A percentile compares a stretch with the other conserved stretches of the same genome.
These are phyloP conservation scores for Aspergillus sp. DNA, from an alignment of 2,329 filamentous ascomycete genomes.

Conservation along the genomic window DNA sequence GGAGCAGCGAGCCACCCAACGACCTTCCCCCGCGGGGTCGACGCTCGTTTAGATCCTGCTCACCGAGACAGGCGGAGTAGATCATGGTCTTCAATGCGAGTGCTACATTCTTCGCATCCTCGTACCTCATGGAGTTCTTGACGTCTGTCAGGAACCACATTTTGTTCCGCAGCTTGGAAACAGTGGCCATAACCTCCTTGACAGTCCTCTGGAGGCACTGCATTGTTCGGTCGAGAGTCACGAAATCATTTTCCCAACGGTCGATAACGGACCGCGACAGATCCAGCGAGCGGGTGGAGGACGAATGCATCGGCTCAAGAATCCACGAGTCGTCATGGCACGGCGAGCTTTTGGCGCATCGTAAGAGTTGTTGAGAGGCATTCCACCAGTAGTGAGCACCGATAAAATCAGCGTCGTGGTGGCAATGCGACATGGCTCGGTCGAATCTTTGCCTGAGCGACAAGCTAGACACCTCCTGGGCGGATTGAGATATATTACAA, in stretches of 20 bases:
- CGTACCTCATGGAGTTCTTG: slow-evolving; percentile 77
- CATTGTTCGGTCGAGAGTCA: slow-evolving; percentile 74
- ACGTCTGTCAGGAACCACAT: slow-evolving; percentile 99
- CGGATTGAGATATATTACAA: slow-evolving; percentile 6
- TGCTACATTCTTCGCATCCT: slow-evolving; percentile 76
- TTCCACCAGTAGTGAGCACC: slow-evolving; percentile 79
- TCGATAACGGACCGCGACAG: slow-evolving; percentile 24
- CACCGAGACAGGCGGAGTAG: slow-evolving; percentile 38
- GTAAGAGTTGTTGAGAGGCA: slow-evolving; percentile 62
- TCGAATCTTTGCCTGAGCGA: slow-evolving; percentile 39
- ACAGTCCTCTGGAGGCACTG: slow-evolving; percentile 66
- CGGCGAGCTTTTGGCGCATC: slow-evolving; percentile 48
- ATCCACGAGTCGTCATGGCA: slow-evolving; percentile 54
- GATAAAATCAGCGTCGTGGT: slow-evolving; percentile 71
- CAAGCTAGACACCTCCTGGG: slow-evolving; percentile 4
- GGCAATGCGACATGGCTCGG: slow-evolving; percentile 65
- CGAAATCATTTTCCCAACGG: slow-evolving; percentile 42
- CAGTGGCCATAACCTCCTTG: slow-evolving; percentile 62
- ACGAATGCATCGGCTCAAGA: slow-evolving; percentile 62
- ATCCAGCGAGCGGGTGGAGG: slow-evolving; percentile 32
- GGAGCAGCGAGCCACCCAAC: slow-evolving; percentile 52
- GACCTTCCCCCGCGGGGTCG: slow-evolving; percentile 38
- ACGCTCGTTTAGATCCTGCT: slow-evolving; percentile 20
- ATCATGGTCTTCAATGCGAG: slow-evolving; percentile 84
- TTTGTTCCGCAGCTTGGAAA: slow-evolving; percentile 76